Conservation (phyloP, 169 alveolate species). For the Pseudocohnilembus persalinus region DNA sequence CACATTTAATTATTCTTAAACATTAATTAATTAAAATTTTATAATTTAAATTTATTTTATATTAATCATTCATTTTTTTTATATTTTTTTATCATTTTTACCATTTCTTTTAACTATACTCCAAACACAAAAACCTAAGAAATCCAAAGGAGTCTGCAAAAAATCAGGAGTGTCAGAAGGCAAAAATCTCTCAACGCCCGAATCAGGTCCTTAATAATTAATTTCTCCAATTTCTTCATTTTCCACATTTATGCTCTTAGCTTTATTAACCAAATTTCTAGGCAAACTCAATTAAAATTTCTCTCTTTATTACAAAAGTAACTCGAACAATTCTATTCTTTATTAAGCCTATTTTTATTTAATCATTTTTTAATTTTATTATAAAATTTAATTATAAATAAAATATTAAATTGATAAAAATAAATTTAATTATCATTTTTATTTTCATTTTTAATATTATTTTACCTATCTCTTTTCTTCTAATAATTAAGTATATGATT, state of each 20-base stretch:
- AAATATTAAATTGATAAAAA: too few species aligned
- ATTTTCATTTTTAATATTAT: too few species aligned
- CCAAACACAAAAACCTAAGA: slow-evolving; percentile 87
- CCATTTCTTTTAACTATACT: slow-evolving; percentile 79
- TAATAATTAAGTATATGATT: slow-evolving; percentile 75
- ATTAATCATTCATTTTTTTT: background rate
- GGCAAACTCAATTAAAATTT: slow-evolving; percentile 35
- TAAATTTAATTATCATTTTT: too few species aligned
- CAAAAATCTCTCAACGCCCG: slow-evolving; percentile 58
- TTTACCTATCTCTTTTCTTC: slow-evolving; percentile 85
- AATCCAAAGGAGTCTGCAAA: slow-evolving; percentile 85
- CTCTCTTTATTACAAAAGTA: slow-evolving; percentile 60
- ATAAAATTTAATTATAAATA: too few species aligned
- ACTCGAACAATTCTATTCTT: slow-evolving; percentile 77
- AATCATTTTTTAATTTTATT: too few species aligned
- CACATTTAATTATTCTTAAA: too few species aligned
- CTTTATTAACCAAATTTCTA: slow-evolving; percentile 20
- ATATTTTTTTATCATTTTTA: background rate
- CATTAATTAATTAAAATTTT: too few species aligned
- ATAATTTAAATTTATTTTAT: too few species aligned
- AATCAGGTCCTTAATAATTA: slow-evolving; percentile 16
- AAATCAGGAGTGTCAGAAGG: slow-evolving; percentile 87
- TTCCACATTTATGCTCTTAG: slow-evolving; percentile 40
- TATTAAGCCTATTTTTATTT: too few species aligned
- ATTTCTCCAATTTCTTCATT: slow-evolving; percentile 43